These are phyloP conservation scores for Pythium periplocum DNA, from an alignment of 352 stramenopile genomes.

Conservation along the genomic window DNA sequence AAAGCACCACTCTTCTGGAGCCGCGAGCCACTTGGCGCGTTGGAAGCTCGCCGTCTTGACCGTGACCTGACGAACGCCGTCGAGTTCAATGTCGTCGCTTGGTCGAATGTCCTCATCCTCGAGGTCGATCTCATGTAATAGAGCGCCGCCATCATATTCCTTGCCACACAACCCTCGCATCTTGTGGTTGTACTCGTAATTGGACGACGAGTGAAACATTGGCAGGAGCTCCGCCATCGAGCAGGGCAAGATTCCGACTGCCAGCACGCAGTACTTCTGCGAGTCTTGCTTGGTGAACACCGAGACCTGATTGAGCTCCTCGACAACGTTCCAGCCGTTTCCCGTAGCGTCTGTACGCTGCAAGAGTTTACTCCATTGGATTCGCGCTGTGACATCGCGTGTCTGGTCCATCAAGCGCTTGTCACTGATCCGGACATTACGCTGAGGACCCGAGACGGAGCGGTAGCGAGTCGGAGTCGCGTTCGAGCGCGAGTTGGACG, in stretches of 20 bases:
- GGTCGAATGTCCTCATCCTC: background rate
- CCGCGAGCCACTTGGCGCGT: conserved; percentile 2
- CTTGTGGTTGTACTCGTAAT: conserved; percentile 1
- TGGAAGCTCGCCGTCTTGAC: background rate
- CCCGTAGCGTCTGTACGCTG: no score
- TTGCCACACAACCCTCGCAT: background rate
- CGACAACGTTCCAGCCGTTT: no score
- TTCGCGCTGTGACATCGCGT: no score
- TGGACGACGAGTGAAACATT: background rate
- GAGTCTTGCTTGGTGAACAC: no score
- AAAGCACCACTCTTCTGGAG: conserved; percentile 18
- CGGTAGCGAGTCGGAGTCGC: no score
- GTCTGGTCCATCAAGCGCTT: no score
- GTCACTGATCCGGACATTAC: no score
- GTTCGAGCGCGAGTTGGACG: no score
- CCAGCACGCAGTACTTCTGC: background rate
- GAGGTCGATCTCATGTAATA: background rate
- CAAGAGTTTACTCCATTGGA: no score
- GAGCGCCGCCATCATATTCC: background rate
- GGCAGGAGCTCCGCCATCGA: background rate
- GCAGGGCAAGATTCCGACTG: background rate
- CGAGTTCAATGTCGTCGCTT: background rate
- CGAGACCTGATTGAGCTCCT: no score
- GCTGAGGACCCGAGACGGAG: no score
- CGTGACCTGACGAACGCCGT: background rate